phyloP scores from a whole-genome alignment of 768 basidiomycete genomes.

The Russula sp. region DNA sequence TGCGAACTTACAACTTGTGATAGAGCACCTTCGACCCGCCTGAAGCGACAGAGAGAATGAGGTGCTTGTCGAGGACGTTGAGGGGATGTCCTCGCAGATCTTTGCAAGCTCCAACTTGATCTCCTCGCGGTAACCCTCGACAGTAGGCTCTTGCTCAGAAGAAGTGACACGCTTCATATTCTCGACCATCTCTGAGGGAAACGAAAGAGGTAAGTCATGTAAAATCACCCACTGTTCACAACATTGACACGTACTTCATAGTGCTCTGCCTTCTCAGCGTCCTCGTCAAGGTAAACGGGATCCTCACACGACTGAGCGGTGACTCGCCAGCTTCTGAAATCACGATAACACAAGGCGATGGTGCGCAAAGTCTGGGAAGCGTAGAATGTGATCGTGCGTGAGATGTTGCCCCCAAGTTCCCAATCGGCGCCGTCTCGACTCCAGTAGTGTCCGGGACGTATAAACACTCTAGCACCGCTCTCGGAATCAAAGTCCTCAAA shows the following conservation, averaged over 20 bases:
- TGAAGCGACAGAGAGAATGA: slow-evolving; percentile 92
- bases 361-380: slow-evolving; percentile 95
- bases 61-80: slow-evolving; percentile 95
- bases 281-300: slow-evolving; percentile 99
- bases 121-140: slow-evolving; percentile 96
- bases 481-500: slow-evolving; percentile 77
- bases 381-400: slow-evolving; percentile 94
- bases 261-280: slow-evolving; percentile 99
- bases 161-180: slow-evolving; percentile 99
- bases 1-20: slow-evolving; percentile 88
- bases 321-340: too few species aligned
- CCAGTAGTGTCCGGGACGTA: slow-evolving; percentile 38
- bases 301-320: slow-evolving; percentile 92
- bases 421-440: slow-evolving; percentile 61
- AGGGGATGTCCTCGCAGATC: slow-evolving; percentile 99
- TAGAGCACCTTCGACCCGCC: slow-evolving; percentile 99
- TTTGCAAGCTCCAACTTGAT: slow-evolving; percentile 95
- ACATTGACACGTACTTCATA: slow-evolving; percentile 67
- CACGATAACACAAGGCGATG: too few species aligned
- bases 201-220: slow-evolving; percentile 26
- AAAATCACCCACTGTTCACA: slow-evolving; percentile 16
- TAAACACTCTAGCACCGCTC: slow-evolving; percentile 58
- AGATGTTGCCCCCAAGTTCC: slow-evolving; percentile 79
- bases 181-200: slow-evolving; percentile 84
- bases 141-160: slow-evolving; percentile 95